phyloP scores from a whole-genome alignment of 2,329 filamentous ascomycete species.

The Colletotrichum spaethianum region DNA sequence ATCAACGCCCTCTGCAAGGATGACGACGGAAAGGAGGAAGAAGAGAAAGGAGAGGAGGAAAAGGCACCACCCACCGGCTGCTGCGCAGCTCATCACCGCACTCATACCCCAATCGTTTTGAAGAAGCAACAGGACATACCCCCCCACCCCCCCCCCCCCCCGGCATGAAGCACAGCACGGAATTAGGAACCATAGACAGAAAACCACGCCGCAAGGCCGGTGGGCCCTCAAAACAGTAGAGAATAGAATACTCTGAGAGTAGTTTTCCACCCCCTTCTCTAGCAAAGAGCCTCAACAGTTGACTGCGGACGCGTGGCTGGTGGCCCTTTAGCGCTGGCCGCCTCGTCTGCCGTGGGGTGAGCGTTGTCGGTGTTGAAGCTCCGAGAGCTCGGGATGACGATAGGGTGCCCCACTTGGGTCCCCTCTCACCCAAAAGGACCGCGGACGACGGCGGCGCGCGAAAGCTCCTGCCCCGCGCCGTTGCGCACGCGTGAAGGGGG shows the following conservation, averaged over 20 bases:
- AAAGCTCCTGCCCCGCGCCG: background rate
- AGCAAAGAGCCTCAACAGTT: background rate
- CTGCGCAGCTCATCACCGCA: background rate
- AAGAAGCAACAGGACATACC: background rate
- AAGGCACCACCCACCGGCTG: background rate
- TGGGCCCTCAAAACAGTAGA: background rate
- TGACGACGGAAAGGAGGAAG: background rate
- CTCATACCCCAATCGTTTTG: background rate
- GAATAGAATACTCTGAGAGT: too few relatives aligned
- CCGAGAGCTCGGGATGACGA: background rate
- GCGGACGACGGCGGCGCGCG: background rate
- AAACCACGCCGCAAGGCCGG: background rate
- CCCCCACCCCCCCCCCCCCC: background rate
- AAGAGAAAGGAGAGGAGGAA: background rate
- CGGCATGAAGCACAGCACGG: background rate
- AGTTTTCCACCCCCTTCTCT: background rate
- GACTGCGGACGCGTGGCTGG: background rate
- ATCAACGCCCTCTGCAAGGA: background rate
- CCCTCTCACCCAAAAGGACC: background rate
- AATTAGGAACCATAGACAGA: background rate
- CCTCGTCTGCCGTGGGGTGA: background rate
- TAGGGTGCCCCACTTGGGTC: background rate
- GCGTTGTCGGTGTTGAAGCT: background rate
- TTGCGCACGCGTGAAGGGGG: background rate
- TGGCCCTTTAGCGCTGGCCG: background rate